Conservation (phyloP, 306 rosid species). For the Gleditsia sinensis region DNA sequence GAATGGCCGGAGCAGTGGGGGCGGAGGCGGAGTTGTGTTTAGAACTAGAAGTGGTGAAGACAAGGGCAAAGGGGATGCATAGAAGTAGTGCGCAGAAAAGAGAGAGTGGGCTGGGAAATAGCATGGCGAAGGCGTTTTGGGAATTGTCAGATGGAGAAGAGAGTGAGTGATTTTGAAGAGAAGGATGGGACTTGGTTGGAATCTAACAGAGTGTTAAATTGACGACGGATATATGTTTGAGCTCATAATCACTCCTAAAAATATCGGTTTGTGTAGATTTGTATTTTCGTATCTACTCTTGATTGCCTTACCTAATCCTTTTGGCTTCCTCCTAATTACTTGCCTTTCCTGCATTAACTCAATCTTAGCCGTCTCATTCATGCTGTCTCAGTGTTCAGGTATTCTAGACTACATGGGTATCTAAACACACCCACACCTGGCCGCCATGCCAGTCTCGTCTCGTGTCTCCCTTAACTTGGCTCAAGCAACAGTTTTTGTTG, state of each 20-base stretch:
- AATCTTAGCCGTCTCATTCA: too few species aligned
- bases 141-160: too few species aligned
- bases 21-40: background rate
- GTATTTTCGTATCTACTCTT: too few species aligned
- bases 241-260: background rate
- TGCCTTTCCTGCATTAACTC: too few species aligned
- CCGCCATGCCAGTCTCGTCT: background rate
- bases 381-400: too few species aligned
- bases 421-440: background rate
- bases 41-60: conserved; percentile 44
- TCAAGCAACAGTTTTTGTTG: too few species aligned
- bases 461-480: too few species aligned
- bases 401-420: too few species aligned
- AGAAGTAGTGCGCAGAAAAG: conserved; percentile 61
- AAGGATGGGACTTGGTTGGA: background rate
- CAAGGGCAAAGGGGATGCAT: conserved; percentile 61
- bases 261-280: too few species aligned
- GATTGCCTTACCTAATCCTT: too few species aligned
- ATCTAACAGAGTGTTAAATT: background rate
- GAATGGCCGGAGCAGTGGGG: background rate
- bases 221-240: conserved; percentile 17
- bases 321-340: too few species aligned
- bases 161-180: background rate
- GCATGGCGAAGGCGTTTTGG: conserved; percentile 40
- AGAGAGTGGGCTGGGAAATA: conserved; percentile 55